Base-by-base conservation (phyloP, 805 yeast genomes). In the Grigorovia jiainica region DNA sequence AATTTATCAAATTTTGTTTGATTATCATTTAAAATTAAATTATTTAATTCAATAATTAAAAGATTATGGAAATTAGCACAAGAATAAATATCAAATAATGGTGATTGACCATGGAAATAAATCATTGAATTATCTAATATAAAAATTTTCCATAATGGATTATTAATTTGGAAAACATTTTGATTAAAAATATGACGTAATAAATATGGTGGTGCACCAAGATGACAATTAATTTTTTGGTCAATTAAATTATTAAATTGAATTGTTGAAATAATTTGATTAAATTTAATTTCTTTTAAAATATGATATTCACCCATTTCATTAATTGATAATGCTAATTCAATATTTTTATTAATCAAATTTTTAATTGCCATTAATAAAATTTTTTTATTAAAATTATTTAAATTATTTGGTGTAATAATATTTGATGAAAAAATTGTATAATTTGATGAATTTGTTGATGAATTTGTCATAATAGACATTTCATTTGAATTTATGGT, bases 31-130 rank as follows among this genome's bases (percentile, higher is more conserved):
- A 16, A 18, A 4, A 38, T 27, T 13, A 38, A 11, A 7, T 36
- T 39, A 38, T 51, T 50, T 9, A 58, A 36, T 32, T 53, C 52
- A 13, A 43, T 21, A 11, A 51, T 37, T 35, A 59, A 46, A 25
- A 50, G 39, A 29, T 51, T 53, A 34, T 55, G 61, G 24, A 59
- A 52, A 37, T 50, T 51, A 17, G 60, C 59, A 15, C 57, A 58
- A 2, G 63, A 52, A 43, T 55, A 59, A 3, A 49, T 45, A 42
- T 59, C 64, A 48, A 59, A 59, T 24, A 59, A 41, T 3, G 47
- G 47, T 36, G 58, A 62, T 36, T 55, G 57, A 3, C 62, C 63
- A 47, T 59, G 61, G 30, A 59, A 58, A 5, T 57, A 43, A 3
- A 58, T 38, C 39, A 53, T 36, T 3, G 53, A 45, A 32, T 54